These are phyloP conservation scores for Bipolaris cookei DNA, from an alignment of 2,329 filamentous ascomycete species.

Conservation along the genomic window DNA sequence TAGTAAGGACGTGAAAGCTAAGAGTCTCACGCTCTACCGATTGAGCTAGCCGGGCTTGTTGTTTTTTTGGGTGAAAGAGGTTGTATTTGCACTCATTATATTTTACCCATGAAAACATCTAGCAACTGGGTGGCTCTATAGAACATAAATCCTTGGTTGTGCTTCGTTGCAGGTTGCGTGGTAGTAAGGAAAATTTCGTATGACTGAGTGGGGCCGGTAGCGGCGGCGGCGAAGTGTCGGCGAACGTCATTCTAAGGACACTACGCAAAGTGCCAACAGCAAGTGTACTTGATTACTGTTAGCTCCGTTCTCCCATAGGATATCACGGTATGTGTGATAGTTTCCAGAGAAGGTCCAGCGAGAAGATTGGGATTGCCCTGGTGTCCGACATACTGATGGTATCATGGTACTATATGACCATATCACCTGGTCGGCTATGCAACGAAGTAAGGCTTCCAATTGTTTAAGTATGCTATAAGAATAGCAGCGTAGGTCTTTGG, in stretches of 20 bases:
- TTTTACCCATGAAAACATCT: accelerated
- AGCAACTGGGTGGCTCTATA: neutral
- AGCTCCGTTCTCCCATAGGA: neutral
- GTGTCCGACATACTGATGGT: neutral
- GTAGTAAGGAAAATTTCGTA: constrained; percentile 8
- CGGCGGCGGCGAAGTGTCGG: constrained; percentile 7
- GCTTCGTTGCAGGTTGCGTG: neutral
- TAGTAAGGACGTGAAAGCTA: constrained; percentile 27
- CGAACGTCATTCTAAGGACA: constrained; percentile 1
- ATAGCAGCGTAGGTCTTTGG: too few relatives aligned
- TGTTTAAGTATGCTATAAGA: too few relatives aligned
- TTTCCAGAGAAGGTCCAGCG: neutral
- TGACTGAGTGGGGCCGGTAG: constrained; percentile 9
- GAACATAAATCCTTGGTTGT: neutral
- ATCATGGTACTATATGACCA: neutral
- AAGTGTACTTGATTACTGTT: neutral
- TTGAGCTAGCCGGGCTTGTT: constrained; percentile 32
- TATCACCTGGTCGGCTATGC: neutral
- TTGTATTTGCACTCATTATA: accelerated
- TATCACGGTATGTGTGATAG: neutral
- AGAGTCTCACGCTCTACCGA: constrained; percentile 54
- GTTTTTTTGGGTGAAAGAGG: constrained; percentile 8
- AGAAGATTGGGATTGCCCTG: neutral
- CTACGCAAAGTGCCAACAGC: neutral
- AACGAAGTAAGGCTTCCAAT: neutral